Evolutionary conservation across 176 grass and related monocot species (phyloP).

Genomic region (Zizania latifolia): DNA sequence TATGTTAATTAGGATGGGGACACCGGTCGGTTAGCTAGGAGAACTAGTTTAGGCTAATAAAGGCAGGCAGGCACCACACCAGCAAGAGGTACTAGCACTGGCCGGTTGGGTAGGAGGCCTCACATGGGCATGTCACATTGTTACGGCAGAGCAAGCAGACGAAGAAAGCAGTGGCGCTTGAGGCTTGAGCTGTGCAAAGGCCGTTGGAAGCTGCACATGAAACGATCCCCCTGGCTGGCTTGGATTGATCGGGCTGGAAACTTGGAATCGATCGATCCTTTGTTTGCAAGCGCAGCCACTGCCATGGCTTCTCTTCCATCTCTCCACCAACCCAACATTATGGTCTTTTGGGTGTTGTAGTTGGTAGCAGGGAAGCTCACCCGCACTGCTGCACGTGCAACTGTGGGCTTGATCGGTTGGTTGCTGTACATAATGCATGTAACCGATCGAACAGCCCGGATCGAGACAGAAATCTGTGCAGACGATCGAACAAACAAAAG

Average conservation of each 20-base stretch:
- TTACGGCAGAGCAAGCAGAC: no score
- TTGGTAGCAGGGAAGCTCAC: no score
- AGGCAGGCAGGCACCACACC: neutral
- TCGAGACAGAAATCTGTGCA: neutral
- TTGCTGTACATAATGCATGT: neutral
- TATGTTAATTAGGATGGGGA: neutral
- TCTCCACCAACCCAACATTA: neutral
- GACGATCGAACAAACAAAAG: neutral
- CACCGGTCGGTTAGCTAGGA: neutral
- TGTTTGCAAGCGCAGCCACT: neutral
- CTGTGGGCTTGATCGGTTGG: neutral
- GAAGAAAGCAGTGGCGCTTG: no score
- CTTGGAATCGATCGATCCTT: slow-evolving; percentile 5
- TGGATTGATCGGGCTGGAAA: neutral
- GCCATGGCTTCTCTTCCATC: neutral
- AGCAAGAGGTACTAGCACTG: neutral
- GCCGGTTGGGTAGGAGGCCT: neutral
- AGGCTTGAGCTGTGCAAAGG: neutral
- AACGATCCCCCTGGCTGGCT: neutral
- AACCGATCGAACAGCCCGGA: neutral
- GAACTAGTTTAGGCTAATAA: neutral
- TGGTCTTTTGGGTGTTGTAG: no score
- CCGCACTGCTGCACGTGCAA: neutral
- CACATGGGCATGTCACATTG: slow-evolving; percentile 27
- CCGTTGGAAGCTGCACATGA: neutral